Base-by-base conservation (phyloP, 345 rosid genomes). In the Theobroma cacao region DNA sequence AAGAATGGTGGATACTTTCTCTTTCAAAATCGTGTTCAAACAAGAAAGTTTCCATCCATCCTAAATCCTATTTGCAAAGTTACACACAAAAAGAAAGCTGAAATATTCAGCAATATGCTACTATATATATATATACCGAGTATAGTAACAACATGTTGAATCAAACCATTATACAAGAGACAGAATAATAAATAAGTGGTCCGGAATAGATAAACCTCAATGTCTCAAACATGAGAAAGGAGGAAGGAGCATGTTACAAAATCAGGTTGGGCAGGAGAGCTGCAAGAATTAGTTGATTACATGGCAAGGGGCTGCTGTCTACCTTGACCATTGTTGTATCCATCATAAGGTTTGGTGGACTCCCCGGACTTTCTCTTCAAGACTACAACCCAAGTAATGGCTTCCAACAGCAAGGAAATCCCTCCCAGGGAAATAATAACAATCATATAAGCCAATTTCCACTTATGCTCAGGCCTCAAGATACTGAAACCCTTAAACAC, bases 401-500 rank as follows among this genome's bases (percentile, higher is more conserved):
- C 81, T 81, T 94, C 98, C 82, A 92, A 77, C 65, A 94, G 65
- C 64, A 88, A 72, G 1, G 96, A 86, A 17, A 92, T 64, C 53
- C 86, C 97, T 10, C 91, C 98, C 80, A 94, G 77, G 9, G 55
- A 70, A 0, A 83, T 77, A 5, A 92, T 83, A 64, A 85, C 75
- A 13, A 77, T 80, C 20, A 86, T 84, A 82, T 90, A 94, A 50
- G 87, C 89, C 0, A 80, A 55, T 77, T 82, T 90, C 90, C 93
- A 94, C 60, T 87, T 85, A 0, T 87, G 52, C 18, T 68, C 85
- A 0, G 97, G 98, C 0, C 34, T 83, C 85, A 94, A 88, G 59
- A 94, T 94, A 72, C 80, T 48, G 0, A 91, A 78, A 61, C 98
- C 98, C 81, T 94, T 92, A 73, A 90, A 92, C 38, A 92, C 90